A percentile compares a stretch with the other conserved stretches of the same genome.
Conservation (phyloP, 495 filamentous ascomycete genomes). For the Endocarpon pusillum region DNA sequence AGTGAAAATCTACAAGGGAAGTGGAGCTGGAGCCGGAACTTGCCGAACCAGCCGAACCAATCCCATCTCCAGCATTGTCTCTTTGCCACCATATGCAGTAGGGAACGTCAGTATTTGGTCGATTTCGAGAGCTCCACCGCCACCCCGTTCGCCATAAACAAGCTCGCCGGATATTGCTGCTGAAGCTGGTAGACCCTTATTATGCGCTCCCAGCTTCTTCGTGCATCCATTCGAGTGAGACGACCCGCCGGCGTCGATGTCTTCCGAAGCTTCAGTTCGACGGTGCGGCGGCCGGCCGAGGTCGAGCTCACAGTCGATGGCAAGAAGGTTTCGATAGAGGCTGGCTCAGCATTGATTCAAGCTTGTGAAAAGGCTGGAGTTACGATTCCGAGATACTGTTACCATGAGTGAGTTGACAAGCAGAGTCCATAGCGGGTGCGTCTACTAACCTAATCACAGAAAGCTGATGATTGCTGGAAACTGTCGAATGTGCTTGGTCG, state of each 20-base stretch:
- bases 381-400: slow-evolving; percentile 93
- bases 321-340: slow-evolving; percentile 87
- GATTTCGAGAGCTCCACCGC: neutral
- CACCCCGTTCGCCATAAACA: slow-evolving; percentile 13
- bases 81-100: neutral
- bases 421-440: slow-evolving; percentile 1
- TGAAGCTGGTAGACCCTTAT: slow-evolving; percentile 29
- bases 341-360: slow-evolving; percentile 89
- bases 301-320: slow-evolving; percentile 92
- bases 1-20: too few relatives aligned
- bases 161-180: too few relatives aligned
- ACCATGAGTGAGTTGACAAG: slow-evolving; percentile 62
- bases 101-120: neutral
- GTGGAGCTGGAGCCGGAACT: too few relatives aligned
- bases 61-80: neutral
- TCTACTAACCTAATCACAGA: slow-evolving; percentile 29
- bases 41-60: neutral
- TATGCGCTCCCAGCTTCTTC: slow-evolving; percentile 78
- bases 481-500: slow-evolving; percentile 98
- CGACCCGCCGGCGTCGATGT: slow-evolving; percentile 42
- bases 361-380: slow-evolving; percentile 94
- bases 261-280: slow-evolving; percentile 59
- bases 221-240: slow-evolving; percentile 68
- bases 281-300: slow-evolving; percentile 56
- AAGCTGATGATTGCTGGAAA: slow-evolving; percentile 98